Percentiles rank a stretch among this genome's conserved stretches.
These are phyloP conservation scores for Penicillium sp. DNA, from an alignment of 2,329 filamentous ascomycete species.

Conservation along the genomic window DNA sequence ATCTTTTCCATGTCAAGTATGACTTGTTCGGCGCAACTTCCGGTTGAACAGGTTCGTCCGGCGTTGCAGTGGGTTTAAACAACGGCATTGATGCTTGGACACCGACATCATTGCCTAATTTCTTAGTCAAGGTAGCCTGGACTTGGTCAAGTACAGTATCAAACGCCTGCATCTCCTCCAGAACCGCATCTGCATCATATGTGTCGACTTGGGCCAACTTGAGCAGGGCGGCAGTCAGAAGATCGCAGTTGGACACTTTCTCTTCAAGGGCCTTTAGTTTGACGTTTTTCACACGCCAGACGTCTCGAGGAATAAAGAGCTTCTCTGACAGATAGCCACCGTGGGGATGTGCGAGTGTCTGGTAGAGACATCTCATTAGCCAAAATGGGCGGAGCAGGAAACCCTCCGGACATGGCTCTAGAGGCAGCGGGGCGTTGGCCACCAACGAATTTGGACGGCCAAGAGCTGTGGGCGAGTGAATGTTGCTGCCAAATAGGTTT, in stretches of 20 bases:
- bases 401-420: slow-evolving; percentile 90
- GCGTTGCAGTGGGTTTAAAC: slow-evolving; percentile 62
- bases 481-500: slow-evolving; percentile 79
- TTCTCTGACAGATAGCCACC: slow-evolving; percentile 90
- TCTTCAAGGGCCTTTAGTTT: slow-evolving; percentile 91
- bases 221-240: slow-evolving; percentile 81
- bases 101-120: slow-evolving; percentile 90
- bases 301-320: slow-evolving; percentile 86
- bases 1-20: slow-evolving; percentile 81
- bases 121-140: slow-evolving; percentile 72
- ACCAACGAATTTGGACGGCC: slow-evolving; percentile 64
- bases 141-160: slow-evolving; percentile 85
- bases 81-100: slow-evolving; percentile 69
- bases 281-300: slow-evolving; percentile 90
- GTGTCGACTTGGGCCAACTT: slow-evolving; percentile 83
- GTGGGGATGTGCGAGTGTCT: slow-evolving; percentile 85
- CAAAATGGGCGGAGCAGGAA: slow-evolving; percentile 92
- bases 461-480: slow-evolving; percentile 65
- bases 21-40: slow-evolving; percentile 60
- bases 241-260: slow-evolving; percentile 87
- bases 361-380: slow-evolving; percentile 92
- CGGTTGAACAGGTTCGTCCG: slow-evolving; percentile 46
- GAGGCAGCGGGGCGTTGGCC: slow-evolving; percentile 66
- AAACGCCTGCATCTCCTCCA: slow-evolving; percentile 90
- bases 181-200: slow-evolving; percentile 82